A percentile compares a stretch with the other conserved stretches of the same genome.
These are phyloP conservation scores for Clonostachys rosea DNA, from an alignment of 2,329 filamentous ascomycete species.

Conservation along the genomic window DNA sequence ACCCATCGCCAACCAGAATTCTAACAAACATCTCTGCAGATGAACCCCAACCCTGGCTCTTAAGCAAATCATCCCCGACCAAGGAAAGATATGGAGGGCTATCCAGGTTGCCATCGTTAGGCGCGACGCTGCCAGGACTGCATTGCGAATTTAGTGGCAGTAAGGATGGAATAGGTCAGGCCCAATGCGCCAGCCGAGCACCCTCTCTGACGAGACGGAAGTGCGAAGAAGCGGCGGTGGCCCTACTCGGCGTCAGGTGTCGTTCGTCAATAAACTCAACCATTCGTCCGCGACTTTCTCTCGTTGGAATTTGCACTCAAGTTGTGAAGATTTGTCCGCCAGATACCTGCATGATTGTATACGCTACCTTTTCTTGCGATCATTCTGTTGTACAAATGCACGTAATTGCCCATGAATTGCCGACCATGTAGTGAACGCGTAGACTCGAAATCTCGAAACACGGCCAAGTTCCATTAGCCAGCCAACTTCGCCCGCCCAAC, in stretches of 20 bases:
- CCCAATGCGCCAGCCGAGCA: conserved; percentile 28
- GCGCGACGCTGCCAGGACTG: conserved; percentile 9
- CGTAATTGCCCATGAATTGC: no score
- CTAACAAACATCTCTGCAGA: conserved; percentile 37
- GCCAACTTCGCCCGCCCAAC: no score
- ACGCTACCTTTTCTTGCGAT: no score
- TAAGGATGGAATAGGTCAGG: conserved; percentile 23
- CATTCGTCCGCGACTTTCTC: conserved; percentile 6
- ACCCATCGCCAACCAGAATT: no score
- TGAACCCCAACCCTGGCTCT: conserved; percentile 81
- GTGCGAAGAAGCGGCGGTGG: conserved; percentile 29
- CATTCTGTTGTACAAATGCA: no score
- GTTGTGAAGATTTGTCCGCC: no score
- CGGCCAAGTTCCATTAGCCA: no score
- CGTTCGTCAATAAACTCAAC: conserved; percentile 32
- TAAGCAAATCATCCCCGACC: conserved; percentile 33
- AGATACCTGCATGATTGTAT: no score
- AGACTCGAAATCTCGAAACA: no score
- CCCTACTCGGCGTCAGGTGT: conserved; percentile 34
- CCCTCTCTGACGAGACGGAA: conserved; percentile 16
- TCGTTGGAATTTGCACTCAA: no score
- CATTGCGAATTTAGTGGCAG: conserved; percentile 13
- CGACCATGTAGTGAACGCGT: no score
- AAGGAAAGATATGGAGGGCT: conserved; percentile 9
- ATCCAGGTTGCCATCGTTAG: conserved; percentile 9